phyloP scores from a whole-genome alignment of 305 asterid genomes.

The Striga hermonthica region DNA sequence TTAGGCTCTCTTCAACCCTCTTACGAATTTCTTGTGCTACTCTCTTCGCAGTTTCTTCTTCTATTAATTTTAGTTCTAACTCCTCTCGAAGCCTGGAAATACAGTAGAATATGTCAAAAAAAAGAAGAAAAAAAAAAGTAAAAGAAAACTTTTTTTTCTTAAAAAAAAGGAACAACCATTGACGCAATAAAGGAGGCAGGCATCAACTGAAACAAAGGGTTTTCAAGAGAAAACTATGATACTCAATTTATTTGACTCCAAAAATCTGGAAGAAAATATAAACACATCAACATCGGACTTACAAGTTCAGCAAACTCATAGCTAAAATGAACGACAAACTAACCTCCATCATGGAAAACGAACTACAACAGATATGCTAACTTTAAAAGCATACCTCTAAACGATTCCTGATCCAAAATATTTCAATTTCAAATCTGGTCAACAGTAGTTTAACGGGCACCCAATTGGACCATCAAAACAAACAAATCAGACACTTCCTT shows the following conservation, averaged over 20 bases:
- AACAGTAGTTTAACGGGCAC: conserved; percentile 78
- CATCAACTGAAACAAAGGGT: conserved; percentile 25
- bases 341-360: conserved; percentile 84
- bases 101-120: conserved; percentile 37
- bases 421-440: conserved; percentile 83
- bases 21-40: conserved; percentile 71
- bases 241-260: conserved; percentile 19
- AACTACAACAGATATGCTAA: conserved; percentile 66
- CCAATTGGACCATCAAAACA: conserved; percentile 75
- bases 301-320: conserved; percentile 35
- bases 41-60: conserved; percentile 93
- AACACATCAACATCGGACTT: conserved; percentile 31
- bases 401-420: conserved; percentile 86
- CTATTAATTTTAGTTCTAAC: conserved; percentile 81
- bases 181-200: conserved; percentile 25
- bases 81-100: conserved; percentile 82
- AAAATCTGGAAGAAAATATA: conserved; percentile 21
- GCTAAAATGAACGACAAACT: conserved; percentile 69
- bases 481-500: conserved; percentile 88
- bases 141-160: not conserved
- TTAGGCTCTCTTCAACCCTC: conserved; percentile 80
- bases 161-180: not conserved
- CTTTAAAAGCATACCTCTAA: conserved; percentile 95
- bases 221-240: conserved; percentile 26
- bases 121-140: not conserved